Base-by-base conservation (phyloP, 768 basidiomycete genomes). In the Brasilioporus rufonigricans region DNA sequence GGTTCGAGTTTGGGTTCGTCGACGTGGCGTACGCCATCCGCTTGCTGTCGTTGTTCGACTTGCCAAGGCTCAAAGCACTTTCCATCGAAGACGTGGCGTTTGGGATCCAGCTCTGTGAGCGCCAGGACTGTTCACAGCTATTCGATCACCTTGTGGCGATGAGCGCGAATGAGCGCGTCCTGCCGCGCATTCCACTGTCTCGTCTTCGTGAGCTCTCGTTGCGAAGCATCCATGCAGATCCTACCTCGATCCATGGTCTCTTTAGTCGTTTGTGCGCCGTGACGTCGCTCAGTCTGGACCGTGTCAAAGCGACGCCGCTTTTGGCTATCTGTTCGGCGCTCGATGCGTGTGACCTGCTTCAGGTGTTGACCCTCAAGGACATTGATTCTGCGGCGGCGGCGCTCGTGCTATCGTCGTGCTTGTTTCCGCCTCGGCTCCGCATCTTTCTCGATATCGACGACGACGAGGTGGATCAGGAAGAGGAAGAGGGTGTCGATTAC, bases 1-100 rank as follows among this genome's bases (percentile, higher is more conserved):
- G 64, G 27, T 70, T 80, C 46, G 64, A 68, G 33, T 67, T 79
- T 48, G 80, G 79, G n/a, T 78, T 78, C 57, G 62, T 77, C 44
- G 76, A 80, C 51, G 68, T 70, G 45, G 63, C 68, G 18, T 73
- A 77, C 52, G 74, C 74, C 14, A 58, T 74, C 16, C 49, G 70
- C 32, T 60, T 80, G 16, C 63, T 80, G 32, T 73, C 75, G 3
- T 33, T 69, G 23, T 70, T 84, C 52, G 52, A 46, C 14, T 45
- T 79, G 14, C 79, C 80, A 1, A 57, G 63, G 4, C 63, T 84
- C 14, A 50, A 60, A 9, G 61, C 65, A 9, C 58, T 84, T 14
- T 61, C 66, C 14, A 53, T 84, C 23, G 81, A 84, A 61, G 80
- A 82, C 55, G 69, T 83, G 7, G 72, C 75, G 0, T 69, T 64